Evolutionary conservation across 2,329 filamentous ascomycete genomes (phyloP).

Genomic region (Colletotrichum costaricense): DNA sequence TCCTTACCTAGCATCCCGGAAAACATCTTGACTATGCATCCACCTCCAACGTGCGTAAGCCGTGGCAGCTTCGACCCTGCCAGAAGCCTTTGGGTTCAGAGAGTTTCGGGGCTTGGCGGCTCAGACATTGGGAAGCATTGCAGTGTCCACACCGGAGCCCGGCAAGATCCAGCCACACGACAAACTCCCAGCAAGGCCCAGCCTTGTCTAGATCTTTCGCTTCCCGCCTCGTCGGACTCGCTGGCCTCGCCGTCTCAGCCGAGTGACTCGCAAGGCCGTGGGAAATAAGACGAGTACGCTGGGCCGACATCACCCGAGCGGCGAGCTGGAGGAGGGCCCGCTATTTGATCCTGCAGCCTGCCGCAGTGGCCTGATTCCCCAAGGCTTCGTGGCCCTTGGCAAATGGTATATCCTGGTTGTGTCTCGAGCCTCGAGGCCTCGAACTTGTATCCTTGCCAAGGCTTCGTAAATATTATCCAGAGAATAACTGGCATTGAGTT

Average conservation of each 20-base stretch:
- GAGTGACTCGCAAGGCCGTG: not conserved
- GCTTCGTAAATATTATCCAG: not conserved
- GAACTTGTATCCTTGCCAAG: not conserved
- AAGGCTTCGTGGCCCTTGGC: not conserved
- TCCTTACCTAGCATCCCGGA: not conserved
- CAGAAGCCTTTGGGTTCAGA: not conserved
- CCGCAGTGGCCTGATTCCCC: not conserved
- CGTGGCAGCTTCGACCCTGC: not conserved
- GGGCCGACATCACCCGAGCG: not conserved
- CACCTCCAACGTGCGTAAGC: not conserved
- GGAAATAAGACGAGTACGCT: not conserved
- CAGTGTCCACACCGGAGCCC: not conserved
- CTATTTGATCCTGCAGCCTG: conserved; percentile 6
- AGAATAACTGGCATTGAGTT: not conserved
- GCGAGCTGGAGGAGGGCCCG: not conserved
- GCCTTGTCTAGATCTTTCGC: not conserved
- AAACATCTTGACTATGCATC: not conserved
- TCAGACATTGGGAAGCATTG: not conserved
- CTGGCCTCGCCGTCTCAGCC: not conserved
- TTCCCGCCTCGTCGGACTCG: not conserved
- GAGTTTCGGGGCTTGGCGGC: too few species aligned
- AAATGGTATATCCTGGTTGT: not conserved
- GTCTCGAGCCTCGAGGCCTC: not conserved
- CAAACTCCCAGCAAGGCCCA: not conserved
- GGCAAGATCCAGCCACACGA: not conserved